Evolutionary conservation across 2,329 filamentous ascomycete genomes (phyloP), one percentile per base, ranked within the genome.

Genomic region (Colletotrichum sp.): DNA sequence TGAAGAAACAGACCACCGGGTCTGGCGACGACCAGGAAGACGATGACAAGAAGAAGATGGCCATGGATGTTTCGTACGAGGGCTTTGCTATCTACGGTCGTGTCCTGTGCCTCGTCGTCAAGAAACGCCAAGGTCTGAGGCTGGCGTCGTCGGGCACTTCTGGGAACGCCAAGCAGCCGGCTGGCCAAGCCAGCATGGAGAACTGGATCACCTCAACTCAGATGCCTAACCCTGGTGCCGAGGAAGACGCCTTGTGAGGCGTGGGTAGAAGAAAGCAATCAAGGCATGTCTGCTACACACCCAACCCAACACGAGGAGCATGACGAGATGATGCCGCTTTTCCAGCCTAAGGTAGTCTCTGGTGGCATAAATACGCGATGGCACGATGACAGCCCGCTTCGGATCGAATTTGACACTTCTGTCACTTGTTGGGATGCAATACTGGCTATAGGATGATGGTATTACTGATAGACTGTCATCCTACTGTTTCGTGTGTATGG

Each of bases 41-140:
- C 12, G 92, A 94, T 71, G 94, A 98, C 80, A 97, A 98, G 85
- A 98, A 99, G 87, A 98, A 98, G 83, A 85, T 98, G 78, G 91
- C 90, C 24, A 90, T 98, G 86, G 93, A 93, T 75, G 97, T 96
- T 31, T 93, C 92, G 16, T 99, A 98, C 84, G 95, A 98, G 79
- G 96, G 97, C 11, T 98, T 98, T 84, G 94, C 93, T 78, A 98
- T 99, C 80, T 98, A 98, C 84, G 95, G 97, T 13, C 93, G 95
- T 78, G 95, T 98, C 61, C 87, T 99, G 31, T 98, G 96, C 83
- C 88, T 99, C 72, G 93, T 99, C 11, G 93, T 99, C 79, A 93
- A 92, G 83, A 94, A 93, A 81, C 92, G 93, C 75, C 93, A 92
- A 76, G 88, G 87, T 83, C 77, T 88, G 84, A 77, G 81, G 82